phyloP scores from a whole-genome alignment of 441 rosid genomes.

The Macaranga tanarius region DNA sequence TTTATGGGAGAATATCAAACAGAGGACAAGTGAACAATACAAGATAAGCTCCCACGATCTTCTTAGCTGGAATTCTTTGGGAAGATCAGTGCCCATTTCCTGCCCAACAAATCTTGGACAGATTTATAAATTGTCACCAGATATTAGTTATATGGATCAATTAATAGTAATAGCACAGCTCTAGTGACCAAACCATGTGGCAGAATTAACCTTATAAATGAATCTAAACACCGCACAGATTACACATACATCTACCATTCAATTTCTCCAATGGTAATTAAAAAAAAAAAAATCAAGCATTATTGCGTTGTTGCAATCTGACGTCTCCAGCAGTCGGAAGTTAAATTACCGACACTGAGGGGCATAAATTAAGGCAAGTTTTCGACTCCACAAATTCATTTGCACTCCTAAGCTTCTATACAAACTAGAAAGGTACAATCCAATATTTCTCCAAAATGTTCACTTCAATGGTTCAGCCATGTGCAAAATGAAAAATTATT shows the following conservation, averaged over 20 bases:
- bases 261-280: too few relatives aligned
- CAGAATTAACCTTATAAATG: too few relatives aligned
- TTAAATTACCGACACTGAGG: not conserved
- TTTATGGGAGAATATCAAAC: not conserved
- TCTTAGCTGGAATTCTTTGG: constrained; percentile 9
- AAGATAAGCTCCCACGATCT: not conserved
- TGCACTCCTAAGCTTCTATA: not conserved
- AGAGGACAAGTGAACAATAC: not conserved
- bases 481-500: not conserved
- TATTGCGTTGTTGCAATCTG: too few relatives aligned
- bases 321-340: not conserved
- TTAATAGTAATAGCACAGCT: too few relatives aligned
- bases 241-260: too few relatives aligned
- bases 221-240: not conserved
- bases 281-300: too few relatives aligned
- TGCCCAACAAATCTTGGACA: not conserved
- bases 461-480: not conserved
- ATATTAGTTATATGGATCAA: too few relatives aligned
- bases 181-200: too few relatives aligned
- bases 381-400: not conserved
- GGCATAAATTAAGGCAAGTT: not conserved
- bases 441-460: not conserved
- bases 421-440: not conserved
- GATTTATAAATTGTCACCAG: not conserved
- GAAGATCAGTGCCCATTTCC: not conserved